phyloP scores from a whole-genome alignment of 23 red algal genomes.

The Gracilaria vermiculophylla region DNA sequence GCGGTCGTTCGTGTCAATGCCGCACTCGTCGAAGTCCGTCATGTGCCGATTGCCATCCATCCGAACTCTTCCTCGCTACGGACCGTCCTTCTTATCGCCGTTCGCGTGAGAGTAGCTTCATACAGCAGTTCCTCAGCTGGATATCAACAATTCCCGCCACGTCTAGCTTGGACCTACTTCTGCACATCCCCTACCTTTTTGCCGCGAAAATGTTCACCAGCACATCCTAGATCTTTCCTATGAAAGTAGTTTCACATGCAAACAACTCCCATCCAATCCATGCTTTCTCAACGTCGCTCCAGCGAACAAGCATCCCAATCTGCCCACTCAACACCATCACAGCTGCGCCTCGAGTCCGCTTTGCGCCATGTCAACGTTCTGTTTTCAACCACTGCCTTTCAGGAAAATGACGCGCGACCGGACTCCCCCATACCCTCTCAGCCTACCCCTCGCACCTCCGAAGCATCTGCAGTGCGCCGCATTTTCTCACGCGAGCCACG shows the following conservation, averaged over 20 bases:
- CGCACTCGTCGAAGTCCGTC: too few species aligned
- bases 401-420: constrained; percentile 10
- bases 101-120: too few species aligned
- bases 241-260: not conserved
- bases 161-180: not conserved
- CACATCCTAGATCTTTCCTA: not conserved
- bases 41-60: too few species aligned
- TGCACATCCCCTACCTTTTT: not conserved
- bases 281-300: constrained; percentile 69
- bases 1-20: too few species aligned
- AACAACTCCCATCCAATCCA: not conserved
- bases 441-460: constrained; percentile 10
- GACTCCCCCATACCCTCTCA: constrained; percentile 15
- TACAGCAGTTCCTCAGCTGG: too few species aligned
- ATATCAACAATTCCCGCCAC: not conserved
- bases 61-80: too few species aligned
- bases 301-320: constrained; percentile 42
- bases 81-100: too few species aligned
- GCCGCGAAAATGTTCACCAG: not conserved
- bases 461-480: constrained; percentile 37
- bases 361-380: constrained; percentile 43
- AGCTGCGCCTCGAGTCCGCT: constrained; percentile 26
- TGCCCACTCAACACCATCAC: constrained; percentile 8
- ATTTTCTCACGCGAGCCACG: constrained; percentile 60
- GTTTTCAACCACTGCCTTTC: constrained; percentile 27